Percentiles rank a stretch among this genome's conserved stretches.
Conservation (phyloP, 2,329 filamentous ascomycete genomes). For the Dryadomyces quercivorus region DNA sequence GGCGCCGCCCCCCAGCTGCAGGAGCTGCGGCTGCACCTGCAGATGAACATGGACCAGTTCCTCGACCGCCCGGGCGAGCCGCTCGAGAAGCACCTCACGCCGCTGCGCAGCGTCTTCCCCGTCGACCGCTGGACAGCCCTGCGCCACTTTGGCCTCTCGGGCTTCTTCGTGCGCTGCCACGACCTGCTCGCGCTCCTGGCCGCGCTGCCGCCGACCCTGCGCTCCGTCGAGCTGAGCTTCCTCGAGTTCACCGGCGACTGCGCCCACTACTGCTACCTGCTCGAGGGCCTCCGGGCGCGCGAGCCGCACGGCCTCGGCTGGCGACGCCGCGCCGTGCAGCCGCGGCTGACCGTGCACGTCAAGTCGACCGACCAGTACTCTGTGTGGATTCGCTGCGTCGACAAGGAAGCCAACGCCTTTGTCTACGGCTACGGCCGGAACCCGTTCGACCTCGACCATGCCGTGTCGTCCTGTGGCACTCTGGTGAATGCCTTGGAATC, state of each 20-base stretch:
- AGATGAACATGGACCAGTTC: neutral
- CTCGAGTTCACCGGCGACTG: neutral
- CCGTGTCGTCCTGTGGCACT: no score
- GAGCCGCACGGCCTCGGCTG: no score
- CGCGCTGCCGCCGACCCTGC: neutral
- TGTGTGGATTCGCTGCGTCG: no score
- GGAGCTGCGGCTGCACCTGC: neutral
- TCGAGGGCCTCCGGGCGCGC: no score
- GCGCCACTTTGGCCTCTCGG: neutral
- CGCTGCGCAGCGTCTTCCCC: neutral
- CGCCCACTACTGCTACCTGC: no score
- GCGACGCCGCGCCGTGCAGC: no score
- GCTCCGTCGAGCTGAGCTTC: neutral
- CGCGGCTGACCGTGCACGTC: no score
- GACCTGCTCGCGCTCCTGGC: neutral
- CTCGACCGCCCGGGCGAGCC: neutral
- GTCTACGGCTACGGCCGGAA: neutral
- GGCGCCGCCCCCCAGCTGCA: neutral
- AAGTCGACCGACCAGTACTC: no score
- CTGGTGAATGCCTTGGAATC: no score
- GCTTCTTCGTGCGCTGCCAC: neutral
- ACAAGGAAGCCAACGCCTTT: neutral
- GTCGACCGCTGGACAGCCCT: neutral
- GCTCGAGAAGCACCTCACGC: neutral
- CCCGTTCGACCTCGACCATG: no score